A percentile compares a stretch with the other conserved stretches of the same genome.
Evolutionary conservation across 1,284 basidiomycete species (phyloP).

Genomic region (Kalmanozyma brasiliensis): DNA sequence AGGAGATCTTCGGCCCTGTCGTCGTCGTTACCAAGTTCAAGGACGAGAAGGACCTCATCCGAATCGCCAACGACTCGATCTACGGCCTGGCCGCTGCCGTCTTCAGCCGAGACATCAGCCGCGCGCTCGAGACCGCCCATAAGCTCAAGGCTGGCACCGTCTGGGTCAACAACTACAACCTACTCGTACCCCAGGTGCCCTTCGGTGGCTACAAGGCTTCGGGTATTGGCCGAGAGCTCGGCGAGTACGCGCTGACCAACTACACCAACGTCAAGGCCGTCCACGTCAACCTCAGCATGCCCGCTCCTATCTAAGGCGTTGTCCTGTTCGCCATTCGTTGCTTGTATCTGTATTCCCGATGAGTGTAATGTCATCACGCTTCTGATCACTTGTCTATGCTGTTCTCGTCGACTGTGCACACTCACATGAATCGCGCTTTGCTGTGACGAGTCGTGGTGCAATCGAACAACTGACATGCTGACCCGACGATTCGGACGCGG

Average conservation of each 20-base stretch:
- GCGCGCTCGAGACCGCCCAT: conserved; percentile 80
- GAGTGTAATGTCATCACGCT: conserved; percentile 17
- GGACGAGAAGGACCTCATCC: conserved; percentile 75
- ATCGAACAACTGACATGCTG: too few relatives aligned
- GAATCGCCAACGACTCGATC: conserved; percentile 80
- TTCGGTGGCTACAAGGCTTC: conserved; percentile 59
- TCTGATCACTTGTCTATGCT: too few relatives aligned
- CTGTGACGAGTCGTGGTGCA: background rate
- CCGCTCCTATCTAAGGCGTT: conserved; percentile 49
- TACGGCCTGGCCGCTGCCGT: conserved; percentile 89
- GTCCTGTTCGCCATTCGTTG: background rate
- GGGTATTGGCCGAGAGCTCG: conserved; percentile 64
- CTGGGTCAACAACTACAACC: conserved; percentile 75
- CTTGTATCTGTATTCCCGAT: conserved; percentile 27
- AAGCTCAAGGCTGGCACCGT: conserved; percentile 83
- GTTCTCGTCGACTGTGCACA: too few relatives aligned
- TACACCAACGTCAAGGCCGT: conserved; percentile 85
- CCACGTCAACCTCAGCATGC: conserved; percentile 76
- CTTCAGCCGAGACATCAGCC: conserved; percentile 81
- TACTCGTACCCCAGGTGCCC: conserved; percentile 43
- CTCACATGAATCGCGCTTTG: too few relatives aligned
- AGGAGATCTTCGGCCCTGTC: conserved; percentile 81
- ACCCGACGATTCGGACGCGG: too few relatives aligned
- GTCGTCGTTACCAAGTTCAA: conserved; percentile 73
- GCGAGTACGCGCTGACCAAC: conserved; percentile 71